Base-by-base conservation (phyloP, 345 rosid genomes). In the Linum usitatissimum region DNA sequence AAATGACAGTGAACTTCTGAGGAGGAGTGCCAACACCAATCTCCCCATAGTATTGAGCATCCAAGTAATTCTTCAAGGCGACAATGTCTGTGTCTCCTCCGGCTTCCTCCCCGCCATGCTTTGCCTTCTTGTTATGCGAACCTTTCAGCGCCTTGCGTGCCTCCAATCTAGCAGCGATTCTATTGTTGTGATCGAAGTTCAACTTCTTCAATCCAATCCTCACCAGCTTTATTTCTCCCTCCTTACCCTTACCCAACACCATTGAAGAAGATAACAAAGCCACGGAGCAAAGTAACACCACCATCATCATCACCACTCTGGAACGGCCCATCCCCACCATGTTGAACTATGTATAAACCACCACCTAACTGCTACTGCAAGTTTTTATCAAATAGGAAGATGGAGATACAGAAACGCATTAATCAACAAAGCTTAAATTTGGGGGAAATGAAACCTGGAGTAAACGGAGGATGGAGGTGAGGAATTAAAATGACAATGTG, bases 11-110 rank as follows among this genome's bases (percentile, higher is more conserved):
- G 66, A 76, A 72, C 21, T 63, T 72, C 53, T 76, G 80, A 39
- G 80, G 67, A 60, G 80, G 76, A 60, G 69, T 72, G 20, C 76
- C 80, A 42, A 76, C 9, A 38, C 68, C 72, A 68, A 69, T 67
- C 48, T 74, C 78, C 19, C 78, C 74, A 45, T 62, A 74, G 60
- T 74, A 74, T 71, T 66, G 73, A 66, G 74, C 71, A 39, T 74
- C 74, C 68, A 74, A 17, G 49, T 69, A 74, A 19, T 74, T 74
- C 71, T 74, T 74, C 10, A 74, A 30, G 1, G 66, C 73, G 12
- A 74, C 73, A 9, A 74, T 74, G 55, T 74, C 77, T 34, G 68
- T 63, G 36, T 69, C 77, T 36, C 39, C 45, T 39, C 66, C 59
- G 23, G 59, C 74, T 13, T 53, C 69, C 17, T 55, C 23, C 38